Evolutionary conservation across 495 filamentous ascomycete species (phyloP).

Genomic region (Immersiella caudata): DNA sequence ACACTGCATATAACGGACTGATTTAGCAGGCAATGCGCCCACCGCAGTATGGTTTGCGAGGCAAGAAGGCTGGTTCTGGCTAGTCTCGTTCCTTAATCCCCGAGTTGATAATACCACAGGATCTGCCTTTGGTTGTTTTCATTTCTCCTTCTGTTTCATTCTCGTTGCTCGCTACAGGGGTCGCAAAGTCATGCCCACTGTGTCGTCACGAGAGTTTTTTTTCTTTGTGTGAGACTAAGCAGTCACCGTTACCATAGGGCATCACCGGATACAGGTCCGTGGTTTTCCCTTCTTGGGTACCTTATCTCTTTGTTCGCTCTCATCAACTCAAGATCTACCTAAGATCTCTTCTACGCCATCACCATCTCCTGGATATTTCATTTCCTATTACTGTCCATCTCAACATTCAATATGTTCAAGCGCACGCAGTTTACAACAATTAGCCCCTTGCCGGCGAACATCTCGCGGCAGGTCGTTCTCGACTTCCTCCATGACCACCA

Average conservation of each 20-base stretch:
- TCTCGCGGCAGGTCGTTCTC: constrained; percentile 67
- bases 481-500: constrained; percentile 70
- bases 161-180: not conserved
- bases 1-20: not conserved
- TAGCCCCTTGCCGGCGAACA: constrained; percentile 68
- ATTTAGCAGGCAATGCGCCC: not conserved
- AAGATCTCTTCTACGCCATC: not conserved
- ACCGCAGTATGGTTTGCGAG: not conserved
- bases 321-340: not conserved
- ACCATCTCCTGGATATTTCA: not conserved
- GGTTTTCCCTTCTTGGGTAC: not conserved
- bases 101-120: not conserved
- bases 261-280: not conserved
- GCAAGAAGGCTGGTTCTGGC: not conserved
- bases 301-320: not conserved
- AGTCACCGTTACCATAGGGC: not conserved
- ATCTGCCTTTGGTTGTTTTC: not conserved
- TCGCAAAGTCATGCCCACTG: not conserved
- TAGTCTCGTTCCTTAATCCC: not conserved
- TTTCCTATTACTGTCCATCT: not conserved
- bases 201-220: not conserved
- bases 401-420: constrained; percentile 50
- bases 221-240: not conserved
- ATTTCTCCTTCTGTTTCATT: not conserved
- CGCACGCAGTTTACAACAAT: constrained; percentile 66